Evolutionary conservation across 164 flowering plant species (phyloP), one percentile per base, ranked within the genome.

Genomic region (Piper betle): DNA sequence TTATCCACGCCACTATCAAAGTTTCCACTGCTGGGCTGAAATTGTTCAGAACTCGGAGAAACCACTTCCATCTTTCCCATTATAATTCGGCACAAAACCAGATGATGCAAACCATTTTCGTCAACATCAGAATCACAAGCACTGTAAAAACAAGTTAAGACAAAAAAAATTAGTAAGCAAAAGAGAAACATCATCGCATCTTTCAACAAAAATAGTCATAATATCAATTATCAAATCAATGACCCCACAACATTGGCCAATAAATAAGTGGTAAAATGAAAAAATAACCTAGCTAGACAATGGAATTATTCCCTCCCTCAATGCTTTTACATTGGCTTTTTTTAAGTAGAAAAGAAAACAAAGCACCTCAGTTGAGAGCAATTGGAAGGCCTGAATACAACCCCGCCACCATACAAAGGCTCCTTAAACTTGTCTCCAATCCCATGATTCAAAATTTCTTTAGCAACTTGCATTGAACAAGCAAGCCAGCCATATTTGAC

Each of bases 1-100:
- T 82, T 74, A 74, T 94, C 97, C 25, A 83, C 91, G 56, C 96
- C 97, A 69, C 80, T 90, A 75, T 94, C 99, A 64, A 75, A 88
- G 42, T 77, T 71, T 70, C 78, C 85, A 37, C 78, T 74, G 65
- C 86, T 83, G 39, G 99, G 93, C 74, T 76, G 84, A 60, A 72
- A 80, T 65, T 88, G 97, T 57, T 70, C 65, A 39, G 83, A 81
- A 58, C 89, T 96, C 66, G 73, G 70, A 68, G 57, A 69, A 72
- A 94, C 73, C 39, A 69, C 68, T 77, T 91, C 99, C 89, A 85
- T 84, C 43, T 85, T 88, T 74, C 99, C 99, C 96, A 88, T 62
- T 59, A 91, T 83, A n/a, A 91, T 96, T 62, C 95, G 95, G 59
- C 99, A 94, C n/a, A 90, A 75, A 54, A 87, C 74, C 82, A 88